Conservation (phyloP, 2,329 filamentous ascomycete species). For the Exophiala bonariae region DNA sequence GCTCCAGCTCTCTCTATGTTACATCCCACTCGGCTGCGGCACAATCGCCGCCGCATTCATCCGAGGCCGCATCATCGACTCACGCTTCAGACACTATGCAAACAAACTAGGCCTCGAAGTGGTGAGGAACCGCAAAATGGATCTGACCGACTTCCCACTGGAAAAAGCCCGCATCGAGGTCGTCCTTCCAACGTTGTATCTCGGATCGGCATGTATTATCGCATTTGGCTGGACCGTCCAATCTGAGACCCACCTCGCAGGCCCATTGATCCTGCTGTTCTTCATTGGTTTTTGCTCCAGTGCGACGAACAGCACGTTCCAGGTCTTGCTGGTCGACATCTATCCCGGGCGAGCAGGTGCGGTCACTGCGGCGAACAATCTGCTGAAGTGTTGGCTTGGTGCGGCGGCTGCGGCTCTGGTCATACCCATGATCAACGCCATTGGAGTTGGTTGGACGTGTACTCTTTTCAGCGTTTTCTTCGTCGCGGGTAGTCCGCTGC, state of each 20-base stretch:
- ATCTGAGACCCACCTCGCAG: slow-evolving; percentile 33
- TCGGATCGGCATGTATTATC: slow-evolving; percentile 33
- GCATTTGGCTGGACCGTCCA: slow-evolving; percentile 44
- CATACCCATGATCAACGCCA: background rate
- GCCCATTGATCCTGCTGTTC: slow-evolving; percentile 28
- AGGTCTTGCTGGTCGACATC: slow-evolving; percentile 11
- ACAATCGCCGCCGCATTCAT: slow-evolving; percentile 25
- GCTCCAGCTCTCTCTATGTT: slow-evolving; percentile 43
- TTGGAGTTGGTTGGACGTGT: slow-evolving; percentile 9
- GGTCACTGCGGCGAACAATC: slow-evolving; percentile 35
- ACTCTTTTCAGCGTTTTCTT: too few species aligned
- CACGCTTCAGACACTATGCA: slow-evolving; percentile 42
- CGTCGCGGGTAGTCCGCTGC: background rate
- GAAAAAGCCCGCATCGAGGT: slow-evolving; percentile 39
- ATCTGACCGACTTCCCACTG: slow-evolving; percentile 41
- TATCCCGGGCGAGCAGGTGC: slow-evolving; percentile 29
- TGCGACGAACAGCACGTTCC: background rate
- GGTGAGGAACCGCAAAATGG: slow-evolving; percentile 8
- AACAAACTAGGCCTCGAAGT: slow-evolving; percentile 33
- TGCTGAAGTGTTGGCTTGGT: slow-evolving; percentile 32
- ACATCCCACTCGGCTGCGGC: slow-evolving; percentile 28
- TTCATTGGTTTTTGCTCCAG: slow-evolving; percentile 5
- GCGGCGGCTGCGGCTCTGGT: slow-evolving; percentile 32
- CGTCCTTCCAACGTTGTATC: slow-evolving; percentile 30
- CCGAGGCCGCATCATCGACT: slow-evolving; percentile 32